A percentile compares a stretch with the other conserved stretches of the same genome.
Evolutionary conservation across 306 rosid genomes (phyloP).

Genomic region (Quercus bicolor): DNA sequence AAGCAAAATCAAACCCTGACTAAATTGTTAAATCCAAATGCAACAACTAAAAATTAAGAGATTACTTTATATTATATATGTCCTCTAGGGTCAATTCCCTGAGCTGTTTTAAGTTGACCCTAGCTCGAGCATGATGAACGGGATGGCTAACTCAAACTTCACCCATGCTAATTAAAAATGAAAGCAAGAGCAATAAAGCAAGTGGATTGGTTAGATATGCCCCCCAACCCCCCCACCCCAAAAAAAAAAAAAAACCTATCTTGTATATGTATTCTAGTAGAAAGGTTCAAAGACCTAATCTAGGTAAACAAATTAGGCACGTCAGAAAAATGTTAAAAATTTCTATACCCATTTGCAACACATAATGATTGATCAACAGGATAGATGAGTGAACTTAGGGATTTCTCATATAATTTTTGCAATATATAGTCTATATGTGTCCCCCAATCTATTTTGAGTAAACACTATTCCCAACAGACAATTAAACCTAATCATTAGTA

Average conservation of each 20-base stretch:
- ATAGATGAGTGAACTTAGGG: too few species aligned
- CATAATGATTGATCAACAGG: not conserved
- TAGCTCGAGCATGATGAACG: not conserved
- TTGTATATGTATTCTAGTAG: not conserved
- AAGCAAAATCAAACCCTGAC: not conserved
- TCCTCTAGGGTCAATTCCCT: not conserved
- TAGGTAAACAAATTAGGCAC: not conserved
- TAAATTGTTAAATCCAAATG: not conserved
- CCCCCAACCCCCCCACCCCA: too few species aligned
- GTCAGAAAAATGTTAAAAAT: not conserved
- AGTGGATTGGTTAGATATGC: too few species aligned
- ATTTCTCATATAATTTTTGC: too few species aligned
- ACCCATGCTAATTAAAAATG: not conserved
- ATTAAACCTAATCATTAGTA: too few species aligned
- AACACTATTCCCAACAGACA: too few species aligned
- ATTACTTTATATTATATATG: not conserved
- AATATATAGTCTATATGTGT: too few species aligned
- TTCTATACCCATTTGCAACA: not conserved
- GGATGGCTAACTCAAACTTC: not conserved
- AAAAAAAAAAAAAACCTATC: not conserved
- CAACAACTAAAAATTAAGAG: not conserved
- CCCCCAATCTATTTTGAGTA: too few species aligned
- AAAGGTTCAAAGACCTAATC: not conserved
- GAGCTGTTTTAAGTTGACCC: not conserved
- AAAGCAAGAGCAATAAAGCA: not conserved